Evolutionary conservation across 1,284 basidiomycete genomes (phyloP).

Genomic region (Moesziomyces aphidis): DNA sequence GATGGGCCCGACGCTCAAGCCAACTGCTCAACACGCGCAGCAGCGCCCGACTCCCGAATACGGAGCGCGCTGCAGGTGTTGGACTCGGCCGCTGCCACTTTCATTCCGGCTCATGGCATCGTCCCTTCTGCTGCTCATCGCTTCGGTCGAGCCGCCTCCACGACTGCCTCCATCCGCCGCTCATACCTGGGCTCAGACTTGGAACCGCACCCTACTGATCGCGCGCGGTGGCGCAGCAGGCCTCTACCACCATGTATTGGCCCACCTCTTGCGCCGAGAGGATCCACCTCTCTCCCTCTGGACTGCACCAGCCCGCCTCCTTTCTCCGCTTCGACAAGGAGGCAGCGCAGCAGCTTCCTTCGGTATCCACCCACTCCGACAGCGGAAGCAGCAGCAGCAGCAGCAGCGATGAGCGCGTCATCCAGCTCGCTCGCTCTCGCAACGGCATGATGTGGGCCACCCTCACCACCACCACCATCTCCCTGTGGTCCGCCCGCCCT

Average conservation of each 20-base stretch:
- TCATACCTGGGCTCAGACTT: too few relatives aligned
- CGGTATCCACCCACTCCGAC: neutral
- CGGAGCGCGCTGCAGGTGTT: neutral
- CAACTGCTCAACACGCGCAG: too few relatives aligned
- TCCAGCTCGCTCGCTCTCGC: slow-evolving; percentile 54
- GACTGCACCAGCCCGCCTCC: slow-evolving; percentile 28
- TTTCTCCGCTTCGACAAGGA: slow-evolving; percentile 44
- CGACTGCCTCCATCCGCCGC: too few relatives aligned
- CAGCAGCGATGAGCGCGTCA: slow-evolving; percentile 17
- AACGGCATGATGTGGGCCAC: slow-evolving; percentile 57
- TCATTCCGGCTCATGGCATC: too few relatives aligned
- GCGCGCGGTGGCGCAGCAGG: too few relatives aligned
- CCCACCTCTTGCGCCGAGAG: slow-evolving; percentile 60
- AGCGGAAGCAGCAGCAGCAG: too few relatives aligned
- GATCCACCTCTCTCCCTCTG: slow-evolving; percentile 55
- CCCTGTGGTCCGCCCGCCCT: slow-evolving; percentile 59
- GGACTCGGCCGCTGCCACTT: too few relatives aligned
- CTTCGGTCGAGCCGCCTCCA: too few relatives aligned
- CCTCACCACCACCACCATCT: slow-evolving; percentile 48
- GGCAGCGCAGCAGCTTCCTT: slow-evolving; percentile 37
- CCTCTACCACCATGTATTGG: slow-evolving; percentile 59
- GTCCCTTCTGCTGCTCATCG: too few relatives aligned
- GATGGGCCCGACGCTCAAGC: too few relatives aligned
- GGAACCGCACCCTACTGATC: too few relatives aligned
- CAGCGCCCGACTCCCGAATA: too few relatives aligned